Conservation (phyloP, 306 rosid genomes). For the Phaseolus lunatus region DNA sequence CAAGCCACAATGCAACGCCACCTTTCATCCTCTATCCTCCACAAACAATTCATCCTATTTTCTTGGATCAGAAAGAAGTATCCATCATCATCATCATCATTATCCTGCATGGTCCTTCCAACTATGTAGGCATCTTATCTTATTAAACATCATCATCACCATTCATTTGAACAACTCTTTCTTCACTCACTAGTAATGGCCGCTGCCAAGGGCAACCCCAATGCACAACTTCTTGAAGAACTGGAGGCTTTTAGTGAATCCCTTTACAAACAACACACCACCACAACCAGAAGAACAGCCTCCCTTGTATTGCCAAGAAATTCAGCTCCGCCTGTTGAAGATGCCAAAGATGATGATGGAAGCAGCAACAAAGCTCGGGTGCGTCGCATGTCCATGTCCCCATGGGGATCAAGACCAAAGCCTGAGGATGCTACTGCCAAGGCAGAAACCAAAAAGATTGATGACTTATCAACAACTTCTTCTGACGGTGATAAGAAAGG, state of each 20-base stretch:
- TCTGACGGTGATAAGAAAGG: constrained; percentile 67
- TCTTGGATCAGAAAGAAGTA: constrained; percentile 59
- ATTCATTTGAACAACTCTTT: constrained; percentile 13
- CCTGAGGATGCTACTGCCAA: constrained; percentile 49
- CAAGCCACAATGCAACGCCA: constrained; percentile 31
- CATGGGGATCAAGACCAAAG: constrained; percentile 82
- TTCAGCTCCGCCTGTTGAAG: constrained; percentile 59
- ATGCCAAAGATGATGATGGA: constrained; percentile 43
- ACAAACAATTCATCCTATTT: constrained; percentile 48
- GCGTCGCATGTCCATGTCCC: constrained; percentile 88
- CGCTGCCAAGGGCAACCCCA: constrained; percentile 58
- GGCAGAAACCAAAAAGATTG: constrained; percentile 49
- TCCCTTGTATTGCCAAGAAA: constrained; percentile 88
- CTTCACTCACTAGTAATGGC: constrained; percentile 57
- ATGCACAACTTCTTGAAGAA: constrained; percentile 77
- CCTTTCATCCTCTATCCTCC: constrained; percentile 67
- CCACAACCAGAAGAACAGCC: constrained; percentile 75
- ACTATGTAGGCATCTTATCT: constrained; percentile 46
- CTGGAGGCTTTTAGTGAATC: constrained; percentile 86
- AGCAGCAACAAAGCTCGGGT: constrained; percentile 52
- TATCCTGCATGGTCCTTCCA: constrained; percentile 41
- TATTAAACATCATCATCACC: constrained; percentile 35
- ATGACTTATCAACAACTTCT: constrained; percentile 44
- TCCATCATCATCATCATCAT: constrained; percentile 26
- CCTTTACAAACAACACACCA: constrained; percentile 73